These are phyloP conservation scores for Phylloporus sp. DNA, from an alignment of 768 basidiomycete species.

Conservation along the genomic window DNA sequence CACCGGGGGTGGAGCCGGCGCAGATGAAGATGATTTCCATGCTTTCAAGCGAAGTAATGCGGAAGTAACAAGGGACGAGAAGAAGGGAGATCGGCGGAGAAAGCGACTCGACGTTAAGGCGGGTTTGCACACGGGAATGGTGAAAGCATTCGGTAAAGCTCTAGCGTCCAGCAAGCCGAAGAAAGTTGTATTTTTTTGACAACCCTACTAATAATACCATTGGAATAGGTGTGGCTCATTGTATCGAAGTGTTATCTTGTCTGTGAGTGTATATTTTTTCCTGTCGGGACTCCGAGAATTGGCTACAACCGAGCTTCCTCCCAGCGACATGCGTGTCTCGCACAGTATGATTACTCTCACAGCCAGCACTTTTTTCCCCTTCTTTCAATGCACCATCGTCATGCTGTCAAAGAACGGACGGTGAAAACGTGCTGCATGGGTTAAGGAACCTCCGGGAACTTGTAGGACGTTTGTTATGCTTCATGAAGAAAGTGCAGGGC, in stretches of 20 bases:
- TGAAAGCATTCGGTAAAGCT: constrained; percentile 32
- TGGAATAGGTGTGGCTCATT: no score
- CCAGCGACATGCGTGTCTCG: neutral
- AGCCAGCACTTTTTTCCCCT: neutral
- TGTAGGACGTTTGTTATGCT: no score
- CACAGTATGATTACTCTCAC: neutral
- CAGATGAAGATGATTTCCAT: constrained; percentile 96
- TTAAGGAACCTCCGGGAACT: no score
- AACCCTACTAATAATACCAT: neutral
- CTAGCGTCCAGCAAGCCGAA: constrained; percentile 30
- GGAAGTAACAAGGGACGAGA: constrained; percentile 60
- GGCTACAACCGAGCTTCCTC: neutral
- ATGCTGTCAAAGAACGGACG: no score
- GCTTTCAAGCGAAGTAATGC: constrained; percentile 58
- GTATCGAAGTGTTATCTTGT: neutral
- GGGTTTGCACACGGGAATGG: constrained; percentile 39
- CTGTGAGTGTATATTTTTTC: neutral
- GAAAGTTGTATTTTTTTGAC: constrained; percentile 48
- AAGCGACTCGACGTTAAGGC: constrained; percentile 39
- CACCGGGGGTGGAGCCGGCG: constrained; percentile 52
- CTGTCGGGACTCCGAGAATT: neutral
- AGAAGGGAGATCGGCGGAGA: constrained; percentile 40
- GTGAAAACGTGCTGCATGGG: no score
- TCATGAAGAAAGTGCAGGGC: no score
- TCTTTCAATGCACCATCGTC: neutral